Evolutionary conservation across 306 rosid species (phyloP), one percentile per base, ranked within the genome.

Genomic region (Cajanus cajan): DNA sequence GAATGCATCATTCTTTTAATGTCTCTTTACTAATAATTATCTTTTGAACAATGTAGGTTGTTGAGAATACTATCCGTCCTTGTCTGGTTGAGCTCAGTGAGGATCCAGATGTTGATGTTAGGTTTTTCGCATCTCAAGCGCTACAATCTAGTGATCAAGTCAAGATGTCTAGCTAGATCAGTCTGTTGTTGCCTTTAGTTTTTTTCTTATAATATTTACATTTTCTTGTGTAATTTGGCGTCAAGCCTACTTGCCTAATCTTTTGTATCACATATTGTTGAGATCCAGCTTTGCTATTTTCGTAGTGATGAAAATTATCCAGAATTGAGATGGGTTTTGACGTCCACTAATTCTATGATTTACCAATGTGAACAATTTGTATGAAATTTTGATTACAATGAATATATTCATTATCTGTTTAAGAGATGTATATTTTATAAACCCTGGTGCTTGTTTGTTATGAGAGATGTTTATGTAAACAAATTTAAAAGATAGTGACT

Each of bases 61-160:
- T 91, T 66, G 99, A 93, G 90, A 93, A 82, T 68, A 87, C 90
- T 24, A 89, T 95, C 82, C 92, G 91, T 36, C 99, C 99, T 7
- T 84, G 96, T 72, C 80, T 95, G 88, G 96, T 90, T 59, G 99
- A 91, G 84, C 97, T 95, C 65, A 83, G 91, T 28, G 99, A 95
- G 89, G 99, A 95, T 81, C 98, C 99, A 25, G 99, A 95, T 77
- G 99, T 95, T 54, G 99, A 95, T 78, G 99, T 95, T 21, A 90
- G 99, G 84, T 95, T 90, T 83, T 95, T 88, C 5, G 97, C 99
- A 18, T 90, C 88, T 78, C 98, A 93, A 86, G 99, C 98, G 1
- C 91, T 95, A 41, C 97, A 90, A 65, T 86, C 98, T 48, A 87
- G 85, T 66, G 90, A 85, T 68, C 93, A 86, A 68, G 93, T 87